A percentile compares a stretch with the other conserved stretches of the same genome.
Conservation (phyloP, 176 grass and related monocot genomes). For the Aegilops tauschii region DNA sequence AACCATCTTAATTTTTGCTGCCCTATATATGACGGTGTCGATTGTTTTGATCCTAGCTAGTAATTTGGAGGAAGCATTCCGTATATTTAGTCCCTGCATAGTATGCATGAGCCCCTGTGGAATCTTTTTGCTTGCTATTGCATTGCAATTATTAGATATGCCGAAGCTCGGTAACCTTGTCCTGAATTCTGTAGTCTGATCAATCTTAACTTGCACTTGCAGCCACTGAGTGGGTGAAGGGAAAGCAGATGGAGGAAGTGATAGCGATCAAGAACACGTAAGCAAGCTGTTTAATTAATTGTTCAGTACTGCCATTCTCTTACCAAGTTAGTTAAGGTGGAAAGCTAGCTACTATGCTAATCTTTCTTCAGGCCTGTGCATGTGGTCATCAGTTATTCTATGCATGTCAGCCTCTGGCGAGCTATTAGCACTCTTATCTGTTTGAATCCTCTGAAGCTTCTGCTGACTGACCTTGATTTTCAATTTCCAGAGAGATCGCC, state of each 20-base stretch:
- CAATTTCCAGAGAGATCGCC: constrained; percentile 65
- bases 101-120: neutral
- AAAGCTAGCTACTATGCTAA: neutral
- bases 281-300: neutral
- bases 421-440: neutral
- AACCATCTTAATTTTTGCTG: neutral
- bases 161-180: neutral
- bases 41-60: neutral
- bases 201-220: neutral
- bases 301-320: neutral
- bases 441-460: neutral
- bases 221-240: constrained; percentile 93
- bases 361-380: neutral
- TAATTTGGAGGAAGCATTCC: neutral
- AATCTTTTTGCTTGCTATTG: neutral
- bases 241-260: constrained; percentile 80
- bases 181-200: neutral
- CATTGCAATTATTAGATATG: too few species aligned
- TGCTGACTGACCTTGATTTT: neutral
- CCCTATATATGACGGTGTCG: neutral
- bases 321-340: neutral
- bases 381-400: neutral
- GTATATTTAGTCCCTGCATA: neutral
- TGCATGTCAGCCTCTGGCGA: neutral
- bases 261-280: constrained; percentile 77